These are phyloP conservation scores for Mycena filopes DNA, from an alignment of 768 basidiomycete genomes.

Conservation along the genomic window DNA sequence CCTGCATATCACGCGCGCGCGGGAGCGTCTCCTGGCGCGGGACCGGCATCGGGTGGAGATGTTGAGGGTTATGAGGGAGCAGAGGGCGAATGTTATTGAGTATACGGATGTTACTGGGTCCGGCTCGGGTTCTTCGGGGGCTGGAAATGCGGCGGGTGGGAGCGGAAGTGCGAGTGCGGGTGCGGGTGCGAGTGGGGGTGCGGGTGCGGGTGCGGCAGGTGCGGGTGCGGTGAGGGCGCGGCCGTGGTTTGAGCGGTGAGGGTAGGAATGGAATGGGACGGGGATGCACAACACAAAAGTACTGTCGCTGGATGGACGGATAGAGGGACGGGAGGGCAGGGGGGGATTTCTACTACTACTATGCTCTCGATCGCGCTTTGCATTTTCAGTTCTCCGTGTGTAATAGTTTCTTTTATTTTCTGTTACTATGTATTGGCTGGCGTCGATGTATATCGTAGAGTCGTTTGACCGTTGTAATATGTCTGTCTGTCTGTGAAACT, in stretches of 20 bases:
- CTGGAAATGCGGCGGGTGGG: no score
- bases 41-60: constrained; percentile 1
- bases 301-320: neutral
- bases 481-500: no score
- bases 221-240: neutral
- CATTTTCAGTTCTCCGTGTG: no score
- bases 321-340: neutral
- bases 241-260: constrained; percentile 10
- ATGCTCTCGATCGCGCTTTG: no score
- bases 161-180: no score
- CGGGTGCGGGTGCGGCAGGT: neutral
- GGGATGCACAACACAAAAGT: neutral
- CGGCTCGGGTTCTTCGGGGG: neutral
- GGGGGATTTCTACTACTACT: no score
- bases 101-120: neutral
- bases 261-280: neutral
- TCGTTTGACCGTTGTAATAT: no score
- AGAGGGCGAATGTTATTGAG: no score
- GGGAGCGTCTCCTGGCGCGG: neutral
- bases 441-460: no score
- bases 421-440: no score
- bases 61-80: neutral
- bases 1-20: neutral
- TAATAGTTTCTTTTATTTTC: no score
- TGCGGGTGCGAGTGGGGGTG: no score